Conservation (phyloP, 805 yeast genomes). For the Wickerhamiella cacticola region DNA sequence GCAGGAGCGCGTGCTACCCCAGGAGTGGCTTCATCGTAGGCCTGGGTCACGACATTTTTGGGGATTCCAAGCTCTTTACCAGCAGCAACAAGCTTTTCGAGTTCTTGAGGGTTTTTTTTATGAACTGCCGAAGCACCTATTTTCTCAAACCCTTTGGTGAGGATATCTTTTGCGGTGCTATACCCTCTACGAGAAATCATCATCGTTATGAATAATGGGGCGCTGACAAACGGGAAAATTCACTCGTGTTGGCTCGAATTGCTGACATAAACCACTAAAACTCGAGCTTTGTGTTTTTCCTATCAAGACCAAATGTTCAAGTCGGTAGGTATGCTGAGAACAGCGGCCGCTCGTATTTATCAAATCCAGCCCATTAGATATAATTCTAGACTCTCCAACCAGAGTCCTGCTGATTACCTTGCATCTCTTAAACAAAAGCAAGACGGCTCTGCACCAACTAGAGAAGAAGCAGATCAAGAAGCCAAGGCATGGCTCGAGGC, state of each 20-base stretch:
- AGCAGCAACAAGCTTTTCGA: conserved; percentile 23
- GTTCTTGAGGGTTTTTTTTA: conserved; percentile 23
- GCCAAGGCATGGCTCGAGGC: conserved; percentile 35
- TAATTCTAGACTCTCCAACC: background rate
- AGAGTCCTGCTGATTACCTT: conserved; percentile 9
- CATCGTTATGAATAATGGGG: too few relatives aligned
- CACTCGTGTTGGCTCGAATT: background rate
- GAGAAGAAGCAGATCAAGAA: conserved; percentile 28
- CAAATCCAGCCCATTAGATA: background rate
- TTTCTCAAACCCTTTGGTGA: conserved; percentile 26
- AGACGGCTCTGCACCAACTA: background rate
- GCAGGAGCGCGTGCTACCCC: conserved; percentile 12
- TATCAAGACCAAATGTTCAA: background rate
- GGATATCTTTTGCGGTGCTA: conserved; percentile 22
- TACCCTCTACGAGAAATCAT: conserved; percentile 5
- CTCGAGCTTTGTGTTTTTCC: too few relatives aligned
- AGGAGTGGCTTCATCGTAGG: conserved; percentile 22
- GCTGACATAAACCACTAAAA: background rate
- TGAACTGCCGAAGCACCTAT: conserved; percentile 23
- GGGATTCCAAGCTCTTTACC: conserved; percentile 26
- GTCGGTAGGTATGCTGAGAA: too few relatives aligned
- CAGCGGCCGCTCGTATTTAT: too few relatives aligned
- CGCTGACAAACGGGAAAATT: conserved; percentile 1
- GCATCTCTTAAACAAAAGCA: background rate
- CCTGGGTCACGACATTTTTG: conserved; percentile 20